Conservation (phyloP, 352 stramenopile genomes). For the Phytophthora vignae region DNA sequence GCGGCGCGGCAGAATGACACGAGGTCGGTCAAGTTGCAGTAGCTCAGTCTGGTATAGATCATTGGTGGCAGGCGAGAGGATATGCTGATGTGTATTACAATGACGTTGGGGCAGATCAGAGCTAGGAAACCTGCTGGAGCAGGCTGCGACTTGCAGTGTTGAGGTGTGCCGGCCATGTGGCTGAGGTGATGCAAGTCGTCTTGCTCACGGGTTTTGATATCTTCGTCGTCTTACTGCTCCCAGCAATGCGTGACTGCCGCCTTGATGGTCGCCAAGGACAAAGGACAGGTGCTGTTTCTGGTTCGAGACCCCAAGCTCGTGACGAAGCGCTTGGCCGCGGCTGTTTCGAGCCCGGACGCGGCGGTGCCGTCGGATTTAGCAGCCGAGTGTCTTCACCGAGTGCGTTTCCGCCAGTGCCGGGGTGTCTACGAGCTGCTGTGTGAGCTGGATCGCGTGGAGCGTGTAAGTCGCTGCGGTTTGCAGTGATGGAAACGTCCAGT, state of each 20-base stretch:
- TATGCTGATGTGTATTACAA: slow-evolving; percentile 6
- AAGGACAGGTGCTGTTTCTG: slow-evolving; percentile 27
- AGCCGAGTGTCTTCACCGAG: slow-evolving; percentile 33
- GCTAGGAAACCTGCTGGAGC: slow-evolving; percentile 12
- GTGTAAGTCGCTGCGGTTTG: slow-evolving; percentile 12
- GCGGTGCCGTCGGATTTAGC: slow-evolving; percentile 24
- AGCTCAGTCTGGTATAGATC: no score
- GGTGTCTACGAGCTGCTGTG: slow-evolving; percentile 47
- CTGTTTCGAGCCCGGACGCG: slow-evolving; percentile 16
- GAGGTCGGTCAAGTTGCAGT: slow-evolving; percentile 1
- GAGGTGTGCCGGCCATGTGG: slow-evolving; percentile 15
- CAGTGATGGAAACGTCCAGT: slow-evolving; percentile 16
- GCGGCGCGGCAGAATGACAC: slow-evolving; percentile 1
- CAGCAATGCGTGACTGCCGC: slow-evolving; percentile 32
- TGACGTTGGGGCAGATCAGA: slow-evolving; percentile 12
- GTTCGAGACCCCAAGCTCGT: slow-evolving; percentile 33
- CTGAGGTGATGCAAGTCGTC: slow-evolving; percentile 5
- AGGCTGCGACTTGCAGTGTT: slow-evolving; percentile 16
- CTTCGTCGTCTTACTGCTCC: neutral
- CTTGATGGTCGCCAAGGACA: slow-evolving; percentile 21
- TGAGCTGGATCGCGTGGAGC: slow-evolving; percentile 40
- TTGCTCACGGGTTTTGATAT: neutral
- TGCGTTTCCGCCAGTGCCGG: slow-evolving; percentile 46
- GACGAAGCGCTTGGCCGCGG: slow-evolving; percentile 34
- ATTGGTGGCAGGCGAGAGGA: no score